Conservation (phyloP, 176 grass and related monocot genomes). For the Chloris gayana region DNA sequence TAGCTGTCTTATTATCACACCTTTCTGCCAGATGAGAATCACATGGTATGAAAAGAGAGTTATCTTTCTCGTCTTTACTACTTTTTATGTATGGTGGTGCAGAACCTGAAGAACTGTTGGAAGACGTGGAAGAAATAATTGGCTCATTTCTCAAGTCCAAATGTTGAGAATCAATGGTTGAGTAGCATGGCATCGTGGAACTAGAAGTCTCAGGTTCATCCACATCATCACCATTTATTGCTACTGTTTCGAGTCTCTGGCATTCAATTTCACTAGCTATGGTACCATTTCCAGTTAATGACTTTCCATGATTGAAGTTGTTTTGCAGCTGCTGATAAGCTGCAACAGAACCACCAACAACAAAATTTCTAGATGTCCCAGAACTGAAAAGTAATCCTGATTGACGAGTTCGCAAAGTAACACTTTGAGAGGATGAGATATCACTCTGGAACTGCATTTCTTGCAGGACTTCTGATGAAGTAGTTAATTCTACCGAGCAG, state of each 20-base stretch:
- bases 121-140: slow-evolving; percentile 40
- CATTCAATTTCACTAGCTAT: slow-evolving; percentile 33
- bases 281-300: slow-evolving; percentile 38
- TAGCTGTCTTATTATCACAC: slow-evolving; percentile 13
- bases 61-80: slow-evolving; percentile 14
- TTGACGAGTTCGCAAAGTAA: slow-evolving; percentile 32
- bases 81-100: slow-evolving; percentile 44
- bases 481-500: slow-evolving; percentile 23
- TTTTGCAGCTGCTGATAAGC: slow-evolving; percentile 37
- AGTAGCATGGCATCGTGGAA: slow-evolving; percentile 33
- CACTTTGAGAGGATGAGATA: slow-evolving; percentile 44
- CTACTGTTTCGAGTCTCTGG: slow-evolving; percentile 34
- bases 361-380: slow-evolving; percentile 41
- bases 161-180: slow-evolving; percentile 37
- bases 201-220: slow-evolving; percentile 27
- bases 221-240: slow-evolving; percentile 25
- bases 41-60: slow-evolving; percentile 28
- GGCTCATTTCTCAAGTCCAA: slow-evolving; percentile 28
- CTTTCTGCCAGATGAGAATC: slow-evolving; percentile 29
- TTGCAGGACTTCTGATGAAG: slow-evolving; percentile 16
- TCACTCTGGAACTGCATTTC: slow-evolving; percentile 46
- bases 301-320: slow-evolving; percentile 28
- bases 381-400: slow-evolving; percentile 41
- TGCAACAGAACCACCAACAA: not conserved
- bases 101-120: slow-evolving; percentile 52